Conservation (phyloP, 2,329 filamentous ascomycete species). For the Graphiopsis chlorocephala region DNA sequence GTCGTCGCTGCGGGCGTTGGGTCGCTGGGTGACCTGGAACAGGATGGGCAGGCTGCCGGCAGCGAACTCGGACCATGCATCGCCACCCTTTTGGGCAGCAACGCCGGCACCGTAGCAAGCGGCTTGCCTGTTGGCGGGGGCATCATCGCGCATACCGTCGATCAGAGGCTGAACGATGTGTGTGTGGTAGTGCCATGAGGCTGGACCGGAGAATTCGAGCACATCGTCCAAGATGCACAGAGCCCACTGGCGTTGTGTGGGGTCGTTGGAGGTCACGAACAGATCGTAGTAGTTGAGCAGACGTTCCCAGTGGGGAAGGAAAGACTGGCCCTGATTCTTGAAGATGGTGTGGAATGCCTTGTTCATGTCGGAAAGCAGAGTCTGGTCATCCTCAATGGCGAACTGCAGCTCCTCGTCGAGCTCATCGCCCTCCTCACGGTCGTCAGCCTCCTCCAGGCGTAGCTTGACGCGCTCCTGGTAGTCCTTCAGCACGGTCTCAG, state of each 20-base stretch:
- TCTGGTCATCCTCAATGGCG: constrained; percentile 96
- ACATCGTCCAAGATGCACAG: constrained; percentile 98
- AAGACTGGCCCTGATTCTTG: constrained; percentile 85
- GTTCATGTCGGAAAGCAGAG: constrained; percentile 97
- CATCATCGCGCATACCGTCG: constrained; percentile 78
- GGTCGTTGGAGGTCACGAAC: constrained; percentile 77
- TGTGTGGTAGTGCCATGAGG: constrained; percentile 81
- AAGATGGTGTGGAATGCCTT: constrained; percentile 99
- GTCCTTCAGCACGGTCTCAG: constrained; percentile 82
- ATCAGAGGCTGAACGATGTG: constrained; percentile 86
- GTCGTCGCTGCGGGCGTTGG: constrained; percentile 82
- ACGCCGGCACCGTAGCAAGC: constrained; percentile 95
- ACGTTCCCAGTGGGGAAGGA: constrained; percentile 84
- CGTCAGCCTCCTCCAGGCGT: constrained; percentile 78
- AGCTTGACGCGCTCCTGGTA: constrained; percentile 84
- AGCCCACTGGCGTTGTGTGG: constrained; percentile 97
- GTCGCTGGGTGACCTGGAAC: constrained; percentile 78
- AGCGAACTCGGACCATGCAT: constrained; percentile 83
- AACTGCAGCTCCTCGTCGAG: constrained; percentile 82
- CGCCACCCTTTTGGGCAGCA: constrained; percentile 86
- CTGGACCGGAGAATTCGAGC: constrained; percentile 88
- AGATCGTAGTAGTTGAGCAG: constrained; percentile 80
- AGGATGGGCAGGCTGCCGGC: constrained; percentile 74
- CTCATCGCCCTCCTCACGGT: constrained; percentile 71
- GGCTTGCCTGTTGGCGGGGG: constrained; percentile 90